A percentile compares a stretch with the other conserved stretches of the same genome.
phyloP scores from a whole-genome alignment of 306 rosid species.

The Medicago truncatula region DNA sequence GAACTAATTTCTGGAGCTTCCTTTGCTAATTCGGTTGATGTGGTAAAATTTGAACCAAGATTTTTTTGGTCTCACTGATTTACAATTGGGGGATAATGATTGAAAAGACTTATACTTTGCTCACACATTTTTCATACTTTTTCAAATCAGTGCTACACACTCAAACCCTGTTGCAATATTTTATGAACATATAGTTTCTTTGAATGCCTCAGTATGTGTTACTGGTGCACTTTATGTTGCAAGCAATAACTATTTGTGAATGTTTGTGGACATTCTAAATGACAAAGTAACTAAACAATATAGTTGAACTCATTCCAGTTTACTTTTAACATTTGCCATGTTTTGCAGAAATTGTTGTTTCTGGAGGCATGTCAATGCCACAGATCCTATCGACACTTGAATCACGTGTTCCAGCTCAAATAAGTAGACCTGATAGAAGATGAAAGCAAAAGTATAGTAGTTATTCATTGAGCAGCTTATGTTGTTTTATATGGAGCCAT shows the following conservation, averaged over 20 bases:
- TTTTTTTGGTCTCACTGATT: not conserved
- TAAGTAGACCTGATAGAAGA: constrained; percentile 58
- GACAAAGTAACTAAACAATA: not conserved
- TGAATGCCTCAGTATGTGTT: not conserved
- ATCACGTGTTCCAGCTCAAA: constrained; percentile 54
- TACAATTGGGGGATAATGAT: constrained; percentile 3
- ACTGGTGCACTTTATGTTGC: constrained; percentile 6
- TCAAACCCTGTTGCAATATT: not conserved
- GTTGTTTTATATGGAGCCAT: constrained; percentile 43
- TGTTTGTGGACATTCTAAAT: constrained; percentile 16
- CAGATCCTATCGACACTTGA: constrained; percentile 80
- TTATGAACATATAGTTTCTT: not conserved
- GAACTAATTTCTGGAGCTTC: constrained; percentile 12
- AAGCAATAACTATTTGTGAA: constrained; percentile 4
- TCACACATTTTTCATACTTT: not conserved
- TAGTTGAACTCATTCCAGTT: not conserved
- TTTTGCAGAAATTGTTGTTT: constrained; percentile 91
- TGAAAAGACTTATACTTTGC: constrained; percentile 9
- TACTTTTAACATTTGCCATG: constrained; percentile 8
- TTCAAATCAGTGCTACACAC: not conserved
- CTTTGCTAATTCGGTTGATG: not conserved
- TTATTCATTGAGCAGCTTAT: constrained; percentile 36
- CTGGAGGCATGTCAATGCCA: constrained; percentile 99
- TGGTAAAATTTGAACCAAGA: not conserved
- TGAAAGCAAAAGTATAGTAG: constrained; percentile 50